phyloP scores from a whole-genome alignment of 2,329 filamentous ascomycete species.

The Xylaria hypoxylon region DNA sequence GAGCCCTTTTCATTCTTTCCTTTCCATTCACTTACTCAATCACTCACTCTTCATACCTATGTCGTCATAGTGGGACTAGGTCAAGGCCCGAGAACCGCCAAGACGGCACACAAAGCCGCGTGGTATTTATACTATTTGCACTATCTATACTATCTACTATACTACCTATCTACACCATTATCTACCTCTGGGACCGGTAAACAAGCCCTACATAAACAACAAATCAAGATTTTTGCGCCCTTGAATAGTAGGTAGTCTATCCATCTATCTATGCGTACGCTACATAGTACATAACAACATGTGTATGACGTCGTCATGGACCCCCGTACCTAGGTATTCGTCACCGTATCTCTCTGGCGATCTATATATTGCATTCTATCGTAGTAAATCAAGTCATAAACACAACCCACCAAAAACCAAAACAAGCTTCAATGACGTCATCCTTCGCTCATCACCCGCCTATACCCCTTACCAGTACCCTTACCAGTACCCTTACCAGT shows the following conservation, averaged over 20 bases:
- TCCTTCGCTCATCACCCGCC: neutral
- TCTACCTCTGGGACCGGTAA: neutral
- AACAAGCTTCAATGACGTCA: slow-evolving; percentile 25
- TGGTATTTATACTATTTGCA: too few relatives aligned
- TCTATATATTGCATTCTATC: neutral
- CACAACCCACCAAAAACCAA: neutral
- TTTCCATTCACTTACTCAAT: too few relatives aligned
- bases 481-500: neutral
- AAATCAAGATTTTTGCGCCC: too few relatives aligned
- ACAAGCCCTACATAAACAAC: neutral
- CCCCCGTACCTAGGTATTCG: neutral
- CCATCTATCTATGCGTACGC: too few relatives aligned
- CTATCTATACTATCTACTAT: too few relatives aligned
- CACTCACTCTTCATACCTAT: neutral
- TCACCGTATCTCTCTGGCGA: neutral
- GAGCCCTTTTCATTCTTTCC: too few relatives aligned
- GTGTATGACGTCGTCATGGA: too few relatives aligned
- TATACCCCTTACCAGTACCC: neutral
- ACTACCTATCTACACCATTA: too few relatives aligned
- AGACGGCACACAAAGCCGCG: slow-evolving; percentile 23
- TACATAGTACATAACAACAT: too few relatives aligned
- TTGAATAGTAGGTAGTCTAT: too few relatives aligned
- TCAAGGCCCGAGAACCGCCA: slow-evolving; percentile 10
- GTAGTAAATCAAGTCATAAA: neutral
- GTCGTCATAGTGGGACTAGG: slow-evolving; percentile 28